phyloP scores from a whole-genome alignment of 2,329 filamentous ascomycete species.

The Dothistroma septosporum region DNA sequence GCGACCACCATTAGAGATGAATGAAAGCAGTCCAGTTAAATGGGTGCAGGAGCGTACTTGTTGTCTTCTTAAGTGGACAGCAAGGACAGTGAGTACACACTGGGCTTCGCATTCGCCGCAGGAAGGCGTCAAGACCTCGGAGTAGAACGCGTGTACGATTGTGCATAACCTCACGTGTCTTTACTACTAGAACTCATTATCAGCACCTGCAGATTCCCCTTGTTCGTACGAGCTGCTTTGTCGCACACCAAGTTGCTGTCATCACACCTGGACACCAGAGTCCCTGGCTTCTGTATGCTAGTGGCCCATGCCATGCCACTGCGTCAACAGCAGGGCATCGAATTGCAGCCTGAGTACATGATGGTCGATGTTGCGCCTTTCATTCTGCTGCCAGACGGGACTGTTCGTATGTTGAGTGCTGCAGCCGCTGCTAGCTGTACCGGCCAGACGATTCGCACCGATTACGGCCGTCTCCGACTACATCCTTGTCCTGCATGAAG shows the following conservation, averaged over 20 bases:
- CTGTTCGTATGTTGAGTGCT: too few relatives aligned
- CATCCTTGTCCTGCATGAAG: background rate
- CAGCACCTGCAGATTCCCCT: background rate
- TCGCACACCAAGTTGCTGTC: background rate
- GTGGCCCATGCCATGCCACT: too few relatives aligned
- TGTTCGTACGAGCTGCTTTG: background rate
- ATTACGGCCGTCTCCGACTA: background rate
- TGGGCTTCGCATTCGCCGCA: conserved; percentile 4
- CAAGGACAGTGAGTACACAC: conserved; percentile 5
- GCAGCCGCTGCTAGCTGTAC: background rate
- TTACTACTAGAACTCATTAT: conserved; percentile 3
- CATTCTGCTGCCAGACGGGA: too few relatives aligned
- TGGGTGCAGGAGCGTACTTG: background rate
- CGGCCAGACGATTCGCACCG: background rate
- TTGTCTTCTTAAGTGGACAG: conserved; percentile 14
- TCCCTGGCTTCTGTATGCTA: background rate
- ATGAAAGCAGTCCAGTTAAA: background rate
- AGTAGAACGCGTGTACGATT: conserved; percentile 26
- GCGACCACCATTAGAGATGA: conserved; percentile 19
- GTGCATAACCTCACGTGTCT: conserved; percentile 23
- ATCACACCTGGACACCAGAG: background rate
- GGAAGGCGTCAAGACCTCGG: conserved; percentile 7
- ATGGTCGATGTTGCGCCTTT: too few relatives aligned
- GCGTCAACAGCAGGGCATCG: too few relatives aligned
- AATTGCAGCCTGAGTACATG: too few relatives aligned